A percentile compares a stretch with the other conserved stretches of the same genome.
These are phyloP conservation scores for Cronartium quercuum DNA, from an alignment of 1,284 basidiomycete genomes.

Conservation along the genomic window DNA sequence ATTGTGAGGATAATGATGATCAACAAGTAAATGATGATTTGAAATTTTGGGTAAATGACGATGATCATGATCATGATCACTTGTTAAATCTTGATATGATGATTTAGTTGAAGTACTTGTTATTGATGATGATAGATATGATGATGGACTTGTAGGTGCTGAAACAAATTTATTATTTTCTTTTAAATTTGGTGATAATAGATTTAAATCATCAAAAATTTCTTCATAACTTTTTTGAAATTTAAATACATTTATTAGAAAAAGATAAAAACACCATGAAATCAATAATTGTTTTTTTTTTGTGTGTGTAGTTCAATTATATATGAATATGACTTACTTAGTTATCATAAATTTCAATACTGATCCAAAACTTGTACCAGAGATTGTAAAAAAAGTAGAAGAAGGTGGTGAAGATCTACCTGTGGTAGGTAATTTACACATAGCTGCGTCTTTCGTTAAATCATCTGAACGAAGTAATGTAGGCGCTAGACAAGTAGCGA, in stretches of 20 bases:
- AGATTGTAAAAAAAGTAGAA: not conserved
- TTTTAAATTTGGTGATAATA: not conserved
- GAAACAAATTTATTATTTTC: not conserved
- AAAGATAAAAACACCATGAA: not conserved
- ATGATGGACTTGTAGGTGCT: not conserved
- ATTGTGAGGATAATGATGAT: too few relatives aligned
- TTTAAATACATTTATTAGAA: not conserved
- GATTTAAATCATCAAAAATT: not conserved
- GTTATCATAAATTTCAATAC: conserved; percentile 33
- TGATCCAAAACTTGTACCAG: conserved; percentile 10
- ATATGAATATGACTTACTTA: not conserved
- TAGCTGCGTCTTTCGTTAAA: conserved; percentile 14
- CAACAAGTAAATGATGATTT: not conserved
- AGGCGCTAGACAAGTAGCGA: conserved; percentile 33
- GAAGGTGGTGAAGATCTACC: not conserved
- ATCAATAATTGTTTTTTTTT: not conserved
- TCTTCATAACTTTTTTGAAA: not conserved
- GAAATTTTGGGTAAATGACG: not conserved
- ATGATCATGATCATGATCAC: not conserved
- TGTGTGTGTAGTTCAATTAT: not conserved
- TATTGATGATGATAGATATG: not conserved
- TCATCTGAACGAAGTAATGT: conserved; percentile 26
- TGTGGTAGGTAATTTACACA: conserved; percentile 20
- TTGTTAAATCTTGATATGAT: not conserved
- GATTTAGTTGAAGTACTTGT: not conserved